These are phyloP conservation scores for Neonectria coccinea DNA, from an alignment of 2,329 filamentous ascomycete species.

Conservation along the genomic window DNA sequence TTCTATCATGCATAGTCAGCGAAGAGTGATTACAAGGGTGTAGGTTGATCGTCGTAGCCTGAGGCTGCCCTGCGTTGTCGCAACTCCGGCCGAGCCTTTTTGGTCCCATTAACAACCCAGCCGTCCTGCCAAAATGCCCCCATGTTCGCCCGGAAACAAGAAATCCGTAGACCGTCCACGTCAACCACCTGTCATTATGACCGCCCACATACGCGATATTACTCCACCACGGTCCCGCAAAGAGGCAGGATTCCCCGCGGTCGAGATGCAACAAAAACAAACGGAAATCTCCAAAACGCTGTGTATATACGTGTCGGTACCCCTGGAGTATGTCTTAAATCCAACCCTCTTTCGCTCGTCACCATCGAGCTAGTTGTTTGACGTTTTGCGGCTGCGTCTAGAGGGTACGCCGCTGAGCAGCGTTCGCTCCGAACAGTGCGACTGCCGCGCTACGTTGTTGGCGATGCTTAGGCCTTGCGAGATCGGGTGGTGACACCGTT, in stretches of 20 bases:
- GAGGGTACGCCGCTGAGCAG: constrained; percentile 1
- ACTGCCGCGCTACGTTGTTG: neutral
- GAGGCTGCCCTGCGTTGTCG: constrained; percentile 34
- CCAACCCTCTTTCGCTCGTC: constrained; percentile 35
- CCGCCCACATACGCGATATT: constrained; percentile 45
- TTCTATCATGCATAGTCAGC: constrained; percentile 48
- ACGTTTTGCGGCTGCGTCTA: constrained; percentile 27
- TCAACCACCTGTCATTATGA: constrained; percentile 49
- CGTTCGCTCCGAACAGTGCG: constrained; percentile 13
- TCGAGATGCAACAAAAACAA: constrained; percentile 35
- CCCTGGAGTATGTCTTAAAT: constrained; percentile 31
- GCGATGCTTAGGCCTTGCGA: constrained; percentile 68
- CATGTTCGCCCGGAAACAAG: constrained; percentile 47
- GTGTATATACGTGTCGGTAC: constrained; percentile 44
- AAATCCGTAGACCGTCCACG: constrained; percentile 45
- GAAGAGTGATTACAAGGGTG: constrained; percentile 49
- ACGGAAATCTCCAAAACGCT: constrained; percentile 41
- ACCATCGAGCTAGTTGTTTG: constrained; percentile 23
- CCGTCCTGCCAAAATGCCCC: constrained; percentile 45
- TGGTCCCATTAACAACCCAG: constrained; percentile 45
- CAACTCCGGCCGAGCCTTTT: constrained; percentile 43
- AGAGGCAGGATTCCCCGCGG: constrained; percentile 29
- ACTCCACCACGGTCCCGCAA: constrained; percentile 32
- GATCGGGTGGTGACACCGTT: constrained; percentile 74
- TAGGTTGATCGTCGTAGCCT: constrained; percentile 47